phyloP scores from a whole-genome alignment of 805 yeast genomes.

The Saturnispora silvae region DNA sequence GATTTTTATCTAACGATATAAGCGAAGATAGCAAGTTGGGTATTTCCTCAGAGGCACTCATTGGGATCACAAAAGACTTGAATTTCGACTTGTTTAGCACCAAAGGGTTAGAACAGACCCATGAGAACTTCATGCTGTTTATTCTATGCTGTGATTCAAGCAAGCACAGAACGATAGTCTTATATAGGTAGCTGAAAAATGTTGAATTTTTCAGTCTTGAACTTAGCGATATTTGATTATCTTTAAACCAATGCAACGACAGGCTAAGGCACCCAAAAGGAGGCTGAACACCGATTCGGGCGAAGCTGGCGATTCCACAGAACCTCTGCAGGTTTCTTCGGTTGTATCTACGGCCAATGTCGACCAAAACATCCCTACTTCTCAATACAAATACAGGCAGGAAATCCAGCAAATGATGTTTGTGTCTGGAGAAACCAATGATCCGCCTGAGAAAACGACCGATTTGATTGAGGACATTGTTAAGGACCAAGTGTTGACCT shows the following conservation, averaged over 20 bases:
- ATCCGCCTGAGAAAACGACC: slow-evolving; percentile 87
- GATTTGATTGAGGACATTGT: slow-evolving; percentile 93
- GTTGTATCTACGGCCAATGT: too few species aligned
- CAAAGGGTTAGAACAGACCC: slow-evolving; percentile 33
- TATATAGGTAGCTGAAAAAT: too few species aligned
- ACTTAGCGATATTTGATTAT: too few species aligned
- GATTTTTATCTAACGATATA: slow-evolving; percentile 32
- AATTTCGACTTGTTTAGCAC: slow-evolving; percentile 53
- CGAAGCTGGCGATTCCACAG: too few species aligned
- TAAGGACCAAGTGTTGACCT: slow-evolving; percentile 85
- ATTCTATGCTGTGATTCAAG: too few species aligned
- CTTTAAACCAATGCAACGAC: background rate
- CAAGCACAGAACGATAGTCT: too few species aligned
- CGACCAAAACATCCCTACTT: slow-evolving; percentile 13
- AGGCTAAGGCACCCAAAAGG: background rate
- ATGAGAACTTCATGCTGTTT: slow-evolving; percentile 14
- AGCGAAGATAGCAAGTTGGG: slow-evolving; percentile 33
- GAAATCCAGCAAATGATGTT: slow-evolving; percentile 99
- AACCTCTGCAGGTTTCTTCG: too few species aligned
- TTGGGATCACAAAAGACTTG: slow-evolving; percentile 45
- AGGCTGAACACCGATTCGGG: background rate
- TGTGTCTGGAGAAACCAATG: slow-evolving; percentile 90
- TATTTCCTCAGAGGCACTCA: slow-evolving; percentile 34
- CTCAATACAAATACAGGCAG: slow-evolving; percentile 65
- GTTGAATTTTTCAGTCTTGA: too few species aligned